A percentile compares a stretch with the other conserved stretches of the same genome.
Conservation (phyloP, 2,329 filamentous ascomycete genomes). For the Pseudogymnoascus sp. region DNA sequence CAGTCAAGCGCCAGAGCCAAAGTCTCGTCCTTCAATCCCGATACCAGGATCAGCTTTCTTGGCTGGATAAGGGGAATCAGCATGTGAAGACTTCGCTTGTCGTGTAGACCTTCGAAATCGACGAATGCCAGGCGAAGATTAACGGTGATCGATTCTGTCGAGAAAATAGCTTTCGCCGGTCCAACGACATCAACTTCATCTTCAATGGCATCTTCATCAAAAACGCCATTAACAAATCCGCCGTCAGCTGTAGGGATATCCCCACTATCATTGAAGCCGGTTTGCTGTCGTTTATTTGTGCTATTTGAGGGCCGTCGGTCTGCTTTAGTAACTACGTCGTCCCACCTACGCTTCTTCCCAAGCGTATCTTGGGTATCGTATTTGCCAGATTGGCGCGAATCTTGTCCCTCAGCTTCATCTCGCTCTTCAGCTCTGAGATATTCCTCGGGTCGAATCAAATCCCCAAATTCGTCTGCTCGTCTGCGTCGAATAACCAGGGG, state of each 20-base stretch:
- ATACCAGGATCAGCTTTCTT: conserved; percentile 87
- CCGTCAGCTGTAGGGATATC: conserved; percentile 34
- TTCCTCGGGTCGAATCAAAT: conserved; percentile 87
- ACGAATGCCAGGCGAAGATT: conserved; percentile 76
- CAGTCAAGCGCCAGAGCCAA: conserved; percentile 71
- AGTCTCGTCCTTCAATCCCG: conserved; percentile 73
- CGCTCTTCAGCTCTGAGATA: conserved; percentile 89
- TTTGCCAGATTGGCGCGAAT: conserved; percentile 44
- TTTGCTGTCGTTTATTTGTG: conserved; percentile 53
- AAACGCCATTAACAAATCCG: conserved; percentile 36
- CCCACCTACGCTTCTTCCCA: conserved; percentile 93
- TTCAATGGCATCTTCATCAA: conserved; percentile 51
- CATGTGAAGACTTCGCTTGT: conserved; percentile 90
- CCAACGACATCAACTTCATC: conserved; percentile 49
- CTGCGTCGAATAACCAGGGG: conserved; percentile 74
- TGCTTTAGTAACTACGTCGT: conserved; percentile 50
- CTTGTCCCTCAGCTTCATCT: conserved; percentile 63
- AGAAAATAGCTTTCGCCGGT: conserved; percentile 67
- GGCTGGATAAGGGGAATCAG: conserved; percentile 89
- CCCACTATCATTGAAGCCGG: conserved; percentile 28
- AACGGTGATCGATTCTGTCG: conserved; percentile 54
- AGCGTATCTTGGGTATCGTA: conserved; percentile 52
- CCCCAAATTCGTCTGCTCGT: conserved; percentile 84
- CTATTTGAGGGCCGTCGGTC: conserved; percentile 35
- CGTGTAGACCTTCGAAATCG: conserved; percentile 87